Conservation (phyloP, 495 filamentous ascomycete species). For the Baudoinia panamericana region DNA sequence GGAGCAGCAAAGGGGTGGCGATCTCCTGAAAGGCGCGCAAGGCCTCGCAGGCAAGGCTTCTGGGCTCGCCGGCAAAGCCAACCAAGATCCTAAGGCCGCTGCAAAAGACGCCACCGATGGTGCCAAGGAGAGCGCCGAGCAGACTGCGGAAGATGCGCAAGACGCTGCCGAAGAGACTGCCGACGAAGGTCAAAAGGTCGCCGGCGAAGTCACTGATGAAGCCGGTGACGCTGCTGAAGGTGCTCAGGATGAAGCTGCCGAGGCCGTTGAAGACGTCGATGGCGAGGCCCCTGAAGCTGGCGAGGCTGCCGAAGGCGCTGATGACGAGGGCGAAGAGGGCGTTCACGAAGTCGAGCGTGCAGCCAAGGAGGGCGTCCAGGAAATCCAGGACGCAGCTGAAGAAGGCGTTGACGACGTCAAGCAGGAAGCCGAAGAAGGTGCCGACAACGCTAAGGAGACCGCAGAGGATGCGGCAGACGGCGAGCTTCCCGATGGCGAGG, state of each 20-base stretch:
- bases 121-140: constrained; percentile 21
- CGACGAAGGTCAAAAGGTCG: constrained; percentile 22
- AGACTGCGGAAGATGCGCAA: constrained; percentile 21
- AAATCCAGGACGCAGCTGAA: constrained; percentile 26
- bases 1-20: constrained; percentile 16
- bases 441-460: constrained; percentile 8
- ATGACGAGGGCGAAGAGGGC: constrained; percentile 11
- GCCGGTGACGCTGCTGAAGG: constrained; percentile 17
- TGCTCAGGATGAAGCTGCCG: constrained; percentile 13
- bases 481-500: constrained; percentile 22
- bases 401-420: constrained; percentile 28
- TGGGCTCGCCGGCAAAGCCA: constrained; percentile 18
- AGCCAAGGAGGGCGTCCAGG: constrained; percentile 19
- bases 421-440: constrained; percentile 15
- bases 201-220: constrained; percentile 20
- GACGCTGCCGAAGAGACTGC: constrained; percentile 17
- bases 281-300: constrained; percentile 17
- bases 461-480: constrained; percentile 16
- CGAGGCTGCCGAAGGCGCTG: constrained; percentile 21
- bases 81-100: constrained; percentile 25
- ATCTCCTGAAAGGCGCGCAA: constrained; percentile 16
- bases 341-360: constrained; percentile 13
- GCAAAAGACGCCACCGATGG: constrained; percentile 20
- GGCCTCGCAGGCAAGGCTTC: constrained; percentile 18
- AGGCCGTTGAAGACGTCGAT: constrained; percentile 23